Conservation (phyloP, 2,329 filamentous ascomycete species). For the Diaporthe longicolla region DNA sequence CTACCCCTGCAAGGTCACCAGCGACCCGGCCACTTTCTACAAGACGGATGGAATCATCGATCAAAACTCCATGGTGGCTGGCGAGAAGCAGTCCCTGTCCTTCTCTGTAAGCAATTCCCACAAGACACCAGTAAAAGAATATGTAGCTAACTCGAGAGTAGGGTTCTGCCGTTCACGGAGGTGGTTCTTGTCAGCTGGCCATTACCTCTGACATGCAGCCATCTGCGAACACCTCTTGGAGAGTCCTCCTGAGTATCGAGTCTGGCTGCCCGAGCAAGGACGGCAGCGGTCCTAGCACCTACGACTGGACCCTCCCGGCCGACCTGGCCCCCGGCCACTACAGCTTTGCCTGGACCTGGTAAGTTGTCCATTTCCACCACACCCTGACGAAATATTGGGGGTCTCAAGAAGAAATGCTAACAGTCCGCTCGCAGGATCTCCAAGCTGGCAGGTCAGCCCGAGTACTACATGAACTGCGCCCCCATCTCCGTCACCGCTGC, state of each 20-base stretch:
- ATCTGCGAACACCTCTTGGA: conserved; percentile 78
- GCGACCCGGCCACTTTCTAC: conserved; percentile 40
- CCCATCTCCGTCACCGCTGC: conserved; percentile 74
- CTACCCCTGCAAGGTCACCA: conserved; percentile 42
- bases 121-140: too few species aligned
- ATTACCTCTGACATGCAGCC: conserved; percentile 84
- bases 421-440: conserved; percentile 30
- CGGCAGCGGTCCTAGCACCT: conserved; percentile 68
- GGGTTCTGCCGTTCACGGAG: conserved; percentile 81
- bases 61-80: conserved; percentile 40
- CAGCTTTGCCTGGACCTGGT: conserved; percentile 91
- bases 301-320: conserved; percentile 79
- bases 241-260: conserved; percentile 89
- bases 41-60: conserved; percentile 38
- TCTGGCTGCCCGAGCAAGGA: conserved; percentile 84
- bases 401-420: too few species aligned
- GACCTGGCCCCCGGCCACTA: conserved; percentile 82
- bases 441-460: conserved; percentile 91
- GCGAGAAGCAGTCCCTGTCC: conserved; percentile 38
- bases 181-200: conserved; percentile 91
- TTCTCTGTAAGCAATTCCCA: conserved; percentile 14
- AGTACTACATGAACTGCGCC: conserved; percentile 98
- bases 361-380: too few species aligned
- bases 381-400: too few species aligned
- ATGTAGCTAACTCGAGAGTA: not conserved